Evolutionary conservation across 768 basidiomycete species (phyloP), one percentile per base, ranked within the genome.

Genomic region (Calvatia gigantea): DNA sequence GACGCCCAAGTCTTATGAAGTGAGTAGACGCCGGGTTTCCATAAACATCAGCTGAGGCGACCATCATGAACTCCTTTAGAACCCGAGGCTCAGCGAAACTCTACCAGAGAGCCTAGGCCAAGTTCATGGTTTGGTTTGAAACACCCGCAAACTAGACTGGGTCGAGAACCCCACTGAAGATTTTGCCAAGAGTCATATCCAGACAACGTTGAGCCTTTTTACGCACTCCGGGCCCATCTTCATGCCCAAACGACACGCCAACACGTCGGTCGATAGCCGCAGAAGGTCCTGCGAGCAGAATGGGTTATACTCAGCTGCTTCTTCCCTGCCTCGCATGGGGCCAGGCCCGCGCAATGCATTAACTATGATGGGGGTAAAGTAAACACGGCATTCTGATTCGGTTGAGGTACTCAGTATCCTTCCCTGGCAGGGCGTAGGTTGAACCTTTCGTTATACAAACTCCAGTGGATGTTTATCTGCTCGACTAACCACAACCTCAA

Each of bases 401-500:
- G n/a, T n/a, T 42, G 19, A 42, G 12, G 25, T 42, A 19, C 5
- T 39, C 11, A n/a, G n/a, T n/a, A 15, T 12, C 8, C 17, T 4
- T 9, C 17, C 17, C 8, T 8, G 19, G 41, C 12, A 23, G 17
- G 29, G 37, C 42, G 19, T 47, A 49, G 59, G 48, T 55, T 28
- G 49, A 32, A 11, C 25, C 9, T 53, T 37, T 29, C 47, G 21
- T 73, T 73, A 89, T 58, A 88, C 81, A 60, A 89, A 77, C 52
- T 76, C 70, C 47, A 96, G 72, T 5, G 94, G 94, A 72, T 95
- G 87, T 49, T 63, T 70, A 68, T 97, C 94, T 50, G 72, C 73
- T 60, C 77, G 64, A 67, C 91, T 94, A 63, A 97, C 80, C 41
- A 84, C 65, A 29, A 98, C 81, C 56, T 87, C 80, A 60, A 84